Evolutionary conservation across 2,329 filamentous ascomycete species (phyloP), one percentile per base, ranked within the genome.

Genomic region (Fusarium austroafricanum): DNA sequence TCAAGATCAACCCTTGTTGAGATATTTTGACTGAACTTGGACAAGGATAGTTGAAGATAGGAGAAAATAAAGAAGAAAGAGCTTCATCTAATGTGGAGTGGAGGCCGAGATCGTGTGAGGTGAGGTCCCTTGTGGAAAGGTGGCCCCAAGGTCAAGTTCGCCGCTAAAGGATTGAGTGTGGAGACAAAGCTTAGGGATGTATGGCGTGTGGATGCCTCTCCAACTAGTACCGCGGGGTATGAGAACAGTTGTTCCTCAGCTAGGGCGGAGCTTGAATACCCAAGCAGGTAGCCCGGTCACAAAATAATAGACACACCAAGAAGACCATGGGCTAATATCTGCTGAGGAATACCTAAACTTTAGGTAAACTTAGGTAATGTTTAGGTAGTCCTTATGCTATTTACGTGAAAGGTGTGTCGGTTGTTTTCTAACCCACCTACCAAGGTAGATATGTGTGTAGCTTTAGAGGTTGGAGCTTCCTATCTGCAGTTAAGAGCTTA

Each of bases 61-160:
- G 52, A 49, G 64, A 51, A 43, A 65, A 52, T 43, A 67, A 60
- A 43, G 60, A 64, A 55, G 44, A 33, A 55, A 43, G 68, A 67
- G 71, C 71, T 74, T 65, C 65, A 61, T 64, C 26, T 42, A 55
- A 61, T 62, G 68, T 67, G 68, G 73, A 71, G 69, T 57, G 65
- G 54, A 61, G 45, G 47, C 55, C 43, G 35, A 71, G 65, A 67
- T 75, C 72, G 74, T 73, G 74, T 53, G 61, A 64, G 61, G 74
- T 53, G 61, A 64, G 61, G 52, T 76, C 69, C 72, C 57, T 76
- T 76, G 63, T 71, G 74, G 76, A 72, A 78, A 79, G 72, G 77
- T 79, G 77, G 76, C 76, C 75, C 74, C 54, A 73, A 73, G 60
- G 42, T 26, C 62, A 61, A 74, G 72, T 64, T 65, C 55, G 71